Evolutionary conservation across 2,329 filamentous ascomycete species (phyloP), one percentile per base, ranked within the genome.

Genomic region (Amylocarpus encephaloides): DNA sequence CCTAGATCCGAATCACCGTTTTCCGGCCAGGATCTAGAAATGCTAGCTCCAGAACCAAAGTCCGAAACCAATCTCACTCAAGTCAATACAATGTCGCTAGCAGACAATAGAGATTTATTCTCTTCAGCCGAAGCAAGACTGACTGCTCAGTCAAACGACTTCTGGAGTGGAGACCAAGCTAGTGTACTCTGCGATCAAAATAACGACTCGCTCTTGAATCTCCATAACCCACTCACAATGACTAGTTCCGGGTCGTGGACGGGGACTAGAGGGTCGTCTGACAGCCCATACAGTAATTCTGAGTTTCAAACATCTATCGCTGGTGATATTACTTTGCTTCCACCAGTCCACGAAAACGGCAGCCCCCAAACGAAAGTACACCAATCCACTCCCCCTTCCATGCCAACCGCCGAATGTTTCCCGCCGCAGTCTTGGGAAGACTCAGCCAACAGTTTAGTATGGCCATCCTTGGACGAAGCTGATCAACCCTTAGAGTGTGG

Each of bases 161-260:
- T 36, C 5, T 13, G 12, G 34, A 16, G 34, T 10, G 34, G 12
- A 36, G 15, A 36, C 34, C 29, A 26, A 38, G 15, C 13, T 18
- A 5, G 10, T 13, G 36, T 19, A 18, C 16, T 19, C 33, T 30
- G 4, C 22, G 22, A 26, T 26, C 22, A 43, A 2, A 32, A 15
- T 13, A 13, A 50, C 6, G 45, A 39, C 6, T 45, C 50, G 11
- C 26, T 46, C 7, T 46, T 48, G 26, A 47, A 19, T 16, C 45
- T 52, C 26, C 41, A 34, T 6, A 7, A 33, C 6, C 22, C 38
- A 12, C 13, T 45, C 10, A 51, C 30, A 10, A 51, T 32, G 6
- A 49, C 34, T 39, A 22, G 46, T 43, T 47, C 49, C 12, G 47
- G 39, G 2, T 50, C 43, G 7, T 55, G 52, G 43, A 49, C 32